Base-by-base conservation (phyloP, 2,329 filamentous ascomycete species). In the Aspergillus quadricinctus region DNA sequence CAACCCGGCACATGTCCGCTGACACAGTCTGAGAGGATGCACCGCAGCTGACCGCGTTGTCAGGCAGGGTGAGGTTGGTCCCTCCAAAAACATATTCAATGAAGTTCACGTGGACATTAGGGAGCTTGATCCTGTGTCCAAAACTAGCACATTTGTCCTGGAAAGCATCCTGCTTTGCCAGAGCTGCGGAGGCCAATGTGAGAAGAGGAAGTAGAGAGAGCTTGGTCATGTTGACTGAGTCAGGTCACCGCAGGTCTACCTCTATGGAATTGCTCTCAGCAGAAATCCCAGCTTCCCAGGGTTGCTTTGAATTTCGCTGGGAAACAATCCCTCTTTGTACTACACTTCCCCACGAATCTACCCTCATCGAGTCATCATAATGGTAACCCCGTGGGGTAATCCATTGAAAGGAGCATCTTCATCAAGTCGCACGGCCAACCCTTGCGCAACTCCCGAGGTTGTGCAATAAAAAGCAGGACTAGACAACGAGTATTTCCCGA, bases 1-100 rank as follows among this genome's bases (percentile, higher is more conserved):
- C 70, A 23, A 80, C 64, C 8, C 77, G 74, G 57, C 78, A 80
- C 4, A 78, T 28, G 52, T 76, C 71, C 1, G 63, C 66, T 2
- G 70, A 58, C 7, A 78, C 72, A 1, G 61, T 29, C 56, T 78
- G 76, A 19, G 53, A 70, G 1, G 65, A 54, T 40, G 65, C 66
- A 17, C 53, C 61, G 52, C 77, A 79, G 19, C 66, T 71, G 25
- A 69, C 59, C 4, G 70, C 66, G 48, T 75, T 74, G 60, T 76
- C 71, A 14, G 68, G 61, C 37, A 78, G 65, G 2, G 66, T 66
- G 17, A 78, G 52, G 25, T 73, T 78, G 0, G 72, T 76, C 10
- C 70, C 69, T 4, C 68, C 69, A 4, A 67, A 51, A 1, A 78
- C 64, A 54, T 71, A 75, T 17, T 73, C 65, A 21, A 56, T 65